These are phyloP conservation scores for Trifolium pratense DNA, from an alignment of 306 rosid genomes.

Conservation along the genomic window DNA sequence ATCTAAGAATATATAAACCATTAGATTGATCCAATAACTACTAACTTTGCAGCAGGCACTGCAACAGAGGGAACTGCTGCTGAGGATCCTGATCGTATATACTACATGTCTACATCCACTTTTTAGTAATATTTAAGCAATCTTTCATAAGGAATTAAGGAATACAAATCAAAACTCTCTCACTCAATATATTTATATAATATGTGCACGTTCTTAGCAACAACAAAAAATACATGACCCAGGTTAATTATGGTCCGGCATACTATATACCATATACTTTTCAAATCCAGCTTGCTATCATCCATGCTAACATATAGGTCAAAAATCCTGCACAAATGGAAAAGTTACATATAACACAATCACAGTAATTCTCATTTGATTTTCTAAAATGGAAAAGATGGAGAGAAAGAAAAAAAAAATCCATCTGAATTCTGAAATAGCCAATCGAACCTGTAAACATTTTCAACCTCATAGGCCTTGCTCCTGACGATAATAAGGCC, in stretches of 20 bases:
- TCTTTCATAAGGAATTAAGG: constrained; percentile 7
- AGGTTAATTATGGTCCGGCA: constrained; percentile 10
- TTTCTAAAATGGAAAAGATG: background rate
- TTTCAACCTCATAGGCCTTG: constrained; percentile 39
- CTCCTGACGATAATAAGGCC: constrained; percentile 47
- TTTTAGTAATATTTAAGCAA: constrained; percentile 16
- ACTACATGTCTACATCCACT: too few relatives aligned
- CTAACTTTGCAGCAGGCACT: too few relatives aligned
- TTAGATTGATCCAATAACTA: too few relatives aligned
- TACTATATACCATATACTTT: background rate
- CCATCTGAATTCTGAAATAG: background rate
- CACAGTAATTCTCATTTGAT: constrained; percentile 16
- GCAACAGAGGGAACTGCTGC: too few relatives aligned
- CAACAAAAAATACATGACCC: constrained; percentile 25
- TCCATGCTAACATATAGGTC: constrained; percentile 48
- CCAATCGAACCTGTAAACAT: constrained; percentile 54
- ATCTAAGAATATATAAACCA: too few relatives aligned
- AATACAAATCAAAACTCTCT: constrained; percentile 42
- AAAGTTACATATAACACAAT: constrained; percentile 13
- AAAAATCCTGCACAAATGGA: constrained; percentile 53
- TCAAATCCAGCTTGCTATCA: constrained; percentile 40
- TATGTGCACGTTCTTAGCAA: constrained; percentile 27
- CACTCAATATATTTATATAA: background rate
- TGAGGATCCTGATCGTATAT: too few relatives aligned
- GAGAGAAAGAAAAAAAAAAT: too few relatives aligned